A percentile compares a stretch with the other conserved stretches of the same genome.
phyloP scores from a whole-genome alignment of 805 yeast genomes.

The Saccharomyces cerevisiae region DNA sequence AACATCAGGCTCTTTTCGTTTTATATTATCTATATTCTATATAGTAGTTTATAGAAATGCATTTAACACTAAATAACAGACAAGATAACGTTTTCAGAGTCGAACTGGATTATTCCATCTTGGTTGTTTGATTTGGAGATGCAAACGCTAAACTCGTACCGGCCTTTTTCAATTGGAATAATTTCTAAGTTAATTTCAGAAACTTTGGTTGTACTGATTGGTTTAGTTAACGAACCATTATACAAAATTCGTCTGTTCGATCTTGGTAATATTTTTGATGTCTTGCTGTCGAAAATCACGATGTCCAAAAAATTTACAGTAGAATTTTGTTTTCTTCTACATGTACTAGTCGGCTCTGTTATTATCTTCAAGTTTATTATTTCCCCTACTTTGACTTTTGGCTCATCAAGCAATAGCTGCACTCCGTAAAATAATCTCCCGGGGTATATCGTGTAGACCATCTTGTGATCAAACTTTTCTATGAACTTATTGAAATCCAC shows the following conservation, averaged over 20 bases:
- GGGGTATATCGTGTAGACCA: slow-evolving; percentile 18
- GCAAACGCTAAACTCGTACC: slow-evolving; percentile 63
- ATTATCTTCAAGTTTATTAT: slow-evolving; percentile 6
- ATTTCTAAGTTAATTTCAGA: slow-evolving; percentile 39
- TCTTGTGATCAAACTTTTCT: slow-evolving; percentile 19
- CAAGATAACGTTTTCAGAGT: slow-evolving; percentile 8
- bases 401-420: slow-evolving; percentile 7
- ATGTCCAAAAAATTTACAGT: slow-evolving; percentile 6
- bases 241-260: slow-evolving; percentile 52
- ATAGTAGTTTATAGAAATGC: not conserved
- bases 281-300: slow-evolving; percentile 19
- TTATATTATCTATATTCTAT: not conserved
- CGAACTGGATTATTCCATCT: slow-evolving; percentile 9
- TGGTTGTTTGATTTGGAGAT: slow-evolving; percentile 6
- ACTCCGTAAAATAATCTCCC: slow-evolving; percentile 15
- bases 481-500: slow-evolving; percentile 24
- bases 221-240: slow-evolving; percentile 58
- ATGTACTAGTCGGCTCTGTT: slow-evolving; percentile 6
- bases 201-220: slow-evolving; percentile 37
- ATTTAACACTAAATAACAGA: slow-evolving; percentile 3
- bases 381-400: slow-evolving; percentile 10
- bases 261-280: slow-evolving; percentile 17
- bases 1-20: not conserved
- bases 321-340: not conserved
- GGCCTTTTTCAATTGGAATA: slow-evolving; percentile 67